These are phyloP conservation scores for Penicillium sp. DNA, from an alignment of 2,329 filamentous ascomycete species.

Conservation along the genomic window DNA sequence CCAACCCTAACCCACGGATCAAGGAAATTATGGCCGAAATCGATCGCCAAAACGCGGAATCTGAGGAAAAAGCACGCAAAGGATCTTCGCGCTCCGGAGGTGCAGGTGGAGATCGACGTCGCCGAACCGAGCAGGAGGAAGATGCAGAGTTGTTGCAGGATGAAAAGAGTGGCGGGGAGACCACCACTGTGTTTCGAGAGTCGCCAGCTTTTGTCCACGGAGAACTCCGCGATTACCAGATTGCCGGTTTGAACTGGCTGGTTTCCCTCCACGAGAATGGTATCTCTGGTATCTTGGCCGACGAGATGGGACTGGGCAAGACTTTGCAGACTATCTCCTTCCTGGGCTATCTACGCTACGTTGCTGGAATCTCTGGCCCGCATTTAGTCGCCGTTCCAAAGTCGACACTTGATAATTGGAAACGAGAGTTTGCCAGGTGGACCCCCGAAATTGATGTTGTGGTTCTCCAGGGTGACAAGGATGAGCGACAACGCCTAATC, in stretches of 20 bases:
- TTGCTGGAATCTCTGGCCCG: slow-evolving; percentile 84
- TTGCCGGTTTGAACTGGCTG: slow-evolving; percentile 94
- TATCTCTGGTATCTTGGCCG: slow-evolving; percentile 95
- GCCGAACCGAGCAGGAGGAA: slow-evolving; percentile 95
- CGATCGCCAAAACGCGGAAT: slow-evolving; percentile 81
- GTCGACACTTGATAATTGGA: slow-evolving; percentile 98
- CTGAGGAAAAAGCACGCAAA: slow-evolving; percentile 70
- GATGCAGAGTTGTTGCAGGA: slow-evolving; percentile 85
- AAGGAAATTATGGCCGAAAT: slow-evolving; percentile 93
- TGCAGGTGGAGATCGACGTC: slow-evolving; percentile 72
- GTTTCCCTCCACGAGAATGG: slow-evolving; percentile 97
- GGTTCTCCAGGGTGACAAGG: slow-evolving; percentile 91
- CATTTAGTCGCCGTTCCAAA: slow-evolving; percentile 93
- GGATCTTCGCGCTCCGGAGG: slow-evolving; percentile 78
- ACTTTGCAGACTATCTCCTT: slow-evolving; percentile 97
- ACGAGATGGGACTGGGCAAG: slow-evolving; percentile 98
- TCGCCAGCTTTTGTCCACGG: slow-evolving; percentile 88
- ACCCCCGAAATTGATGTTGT: slow-evolving; percentile 94
- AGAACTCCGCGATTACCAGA: slow-evolving; percentile 92
- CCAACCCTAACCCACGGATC: slow-evolving; percentile 92
- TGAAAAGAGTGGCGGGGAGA: slow-evolving; percentile 82
- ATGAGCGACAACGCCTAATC: slow-evolving; percentile 85
- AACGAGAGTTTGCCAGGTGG: slow-evolving; percentile 90
- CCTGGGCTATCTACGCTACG: slow-evolving; percentile 87
- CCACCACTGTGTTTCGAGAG: slow-evolving; percentile 88